Evolutionary conservation across 2,329 filamentous ascomycete genomes (phyloP).

Genomic region (Trichoderma sp.): DNA sequence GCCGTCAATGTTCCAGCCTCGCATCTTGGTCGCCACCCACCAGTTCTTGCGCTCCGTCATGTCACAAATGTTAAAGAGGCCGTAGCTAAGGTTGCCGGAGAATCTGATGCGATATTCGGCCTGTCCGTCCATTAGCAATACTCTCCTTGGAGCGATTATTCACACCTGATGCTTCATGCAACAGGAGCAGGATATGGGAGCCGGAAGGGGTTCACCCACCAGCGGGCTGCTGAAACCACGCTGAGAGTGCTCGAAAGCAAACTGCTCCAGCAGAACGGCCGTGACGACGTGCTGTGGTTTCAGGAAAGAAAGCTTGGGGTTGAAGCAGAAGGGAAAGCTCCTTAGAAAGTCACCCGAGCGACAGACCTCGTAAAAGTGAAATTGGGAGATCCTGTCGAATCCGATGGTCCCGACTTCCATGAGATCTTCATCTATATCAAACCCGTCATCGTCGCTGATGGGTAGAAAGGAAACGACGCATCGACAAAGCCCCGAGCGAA

Average conservation of each 20-base stretch:
- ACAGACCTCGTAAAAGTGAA: not conserved
- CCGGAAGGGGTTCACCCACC: constrained; percentile 42
- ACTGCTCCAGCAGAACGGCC: constrained; percentile 57
- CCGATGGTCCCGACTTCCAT: constrained; percentile 1
- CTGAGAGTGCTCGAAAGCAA: constrained; percentile 53
- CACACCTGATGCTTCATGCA: not conserved
- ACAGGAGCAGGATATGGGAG: not conserved
- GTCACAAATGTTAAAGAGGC: constrained; percentile 71
- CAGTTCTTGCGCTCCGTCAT: constrained; percentile 51
- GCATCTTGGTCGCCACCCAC: constrained; percentile 54
- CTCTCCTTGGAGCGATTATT: not conserved
- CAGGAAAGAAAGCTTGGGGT: constrained; percentile 67
- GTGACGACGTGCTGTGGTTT: constrained; percentile 66
- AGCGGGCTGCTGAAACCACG: constrained; percentile 58
- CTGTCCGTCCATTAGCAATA: constrained; percentile 29
- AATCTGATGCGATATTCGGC: constrained; percentile 40
- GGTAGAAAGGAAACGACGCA: not conserved
- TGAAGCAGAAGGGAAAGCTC: constrained; percentile 60
- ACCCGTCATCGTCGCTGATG: not conserved
- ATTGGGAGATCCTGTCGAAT: constrained; percentile 14
- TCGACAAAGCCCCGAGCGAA: not conserved
- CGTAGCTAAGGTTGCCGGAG: constrained; percentile 67
- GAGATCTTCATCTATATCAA: not conserved
- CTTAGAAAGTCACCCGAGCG: constrained; percentile 42
- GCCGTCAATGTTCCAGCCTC: constrained; percentile 60